Evolutionary conservation across 192 early-diverging fungal species (phyloP), one percentile per base, ranked within the genome.

Genomic region (Rhizoclosmatium sp.): DNA sequence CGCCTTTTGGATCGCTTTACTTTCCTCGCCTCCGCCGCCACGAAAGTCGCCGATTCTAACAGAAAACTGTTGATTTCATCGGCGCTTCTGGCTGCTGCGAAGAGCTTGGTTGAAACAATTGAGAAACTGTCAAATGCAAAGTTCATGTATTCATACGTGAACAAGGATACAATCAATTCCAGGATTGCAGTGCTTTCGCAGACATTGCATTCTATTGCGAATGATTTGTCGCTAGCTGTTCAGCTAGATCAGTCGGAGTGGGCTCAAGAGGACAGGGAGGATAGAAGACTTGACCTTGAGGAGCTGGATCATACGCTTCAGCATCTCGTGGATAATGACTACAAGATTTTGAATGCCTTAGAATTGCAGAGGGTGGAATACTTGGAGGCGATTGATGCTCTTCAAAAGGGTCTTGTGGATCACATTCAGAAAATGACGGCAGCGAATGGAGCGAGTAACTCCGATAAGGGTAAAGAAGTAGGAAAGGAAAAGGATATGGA

Each of bases 311-410:
- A 39, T 54, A 78, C 69, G 2, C 69, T 82, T 14, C 80, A 83
- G 49, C 73, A 80, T 65, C 61, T 82, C 12, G 46, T 81, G 19
- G 80, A 82, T 4, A 75, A 83, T 49, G 82, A 83, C 41, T 81
- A 77, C 78, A 82, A 80, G 69, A 82, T 82, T 54, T 47, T 82
- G 44, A 73, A 78, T 67, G 71, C 64, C 1, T 48, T 82, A 19
- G 81, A 79, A 47, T 47, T 82, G 41, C 80, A 80, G 46, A 64
- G 80, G 31, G 48, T 54, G 7, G 81, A 82, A 80, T 82, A 82
- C 47, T 12, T 82, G 19, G 81, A 82, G 58, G 81, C 81, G 45
- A 74, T 82, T 42, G 81, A 82, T 65, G 78, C 54, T 31, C 31
- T 31, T 31, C 31, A 31, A 31, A 31, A 31, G 31, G 31, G 31